Conservation (phyloP, 208 protist species). For the Balamuthia mandrillaris region DNA sequence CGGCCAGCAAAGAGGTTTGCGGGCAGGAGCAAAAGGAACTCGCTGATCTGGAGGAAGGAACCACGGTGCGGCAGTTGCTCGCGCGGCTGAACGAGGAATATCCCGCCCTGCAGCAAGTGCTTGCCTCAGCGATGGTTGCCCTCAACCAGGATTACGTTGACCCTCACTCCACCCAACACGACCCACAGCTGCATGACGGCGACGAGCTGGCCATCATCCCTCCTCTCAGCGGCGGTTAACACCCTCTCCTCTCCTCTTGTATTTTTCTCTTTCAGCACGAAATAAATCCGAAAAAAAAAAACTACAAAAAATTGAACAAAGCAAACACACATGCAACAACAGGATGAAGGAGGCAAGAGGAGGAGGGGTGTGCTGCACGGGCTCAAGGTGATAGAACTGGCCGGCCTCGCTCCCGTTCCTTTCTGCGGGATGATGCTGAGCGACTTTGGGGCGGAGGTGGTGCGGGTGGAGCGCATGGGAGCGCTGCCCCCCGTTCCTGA, state of each 20-base stretch:
- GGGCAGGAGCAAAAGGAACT: background rate
- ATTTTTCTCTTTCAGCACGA: background rate
- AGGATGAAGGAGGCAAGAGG: constrained; percentile 27
- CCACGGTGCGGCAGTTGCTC: background rate
- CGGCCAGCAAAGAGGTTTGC: background rate
- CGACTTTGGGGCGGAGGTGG: constrained; percentile 74
- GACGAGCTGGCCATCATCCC: constrained; percentile 57
- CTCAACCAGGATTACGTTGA: background rate
- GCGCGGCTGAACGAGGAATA: background rate
- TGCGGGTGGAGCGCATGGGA: constrained; percentile 61
- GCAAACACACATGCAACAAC: background rate
- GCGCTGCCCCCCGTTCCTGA: background rate
- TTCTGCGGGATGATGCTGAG: constrained; percentile 69
- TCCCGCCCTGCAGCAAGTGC: background rate
- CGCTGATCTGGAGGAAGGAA: background rate
- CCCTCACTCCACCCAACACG: background rate
- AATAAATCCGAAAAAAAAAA: background rate
- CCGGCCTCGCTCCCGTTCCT: constrained; percentile 69
- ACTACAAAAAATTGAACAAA: background rate
- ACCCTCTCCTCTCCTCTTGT: background rate
- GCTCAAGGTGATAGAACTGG: constrained; percentile 68
- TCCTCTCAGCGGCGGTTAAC: constrained; percentile 51
- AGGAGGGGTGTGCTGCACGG: constrained; percentile 64
- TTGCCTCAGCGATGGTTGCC: background rate
- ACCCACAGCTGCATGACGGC: background rate